A percentile compares a stretch with the other conserved stretches of the same genome.
Conservation (phyloP, 2,329 filamentous ascomycete species). For the Sclerotinia subarctica region DNA sequence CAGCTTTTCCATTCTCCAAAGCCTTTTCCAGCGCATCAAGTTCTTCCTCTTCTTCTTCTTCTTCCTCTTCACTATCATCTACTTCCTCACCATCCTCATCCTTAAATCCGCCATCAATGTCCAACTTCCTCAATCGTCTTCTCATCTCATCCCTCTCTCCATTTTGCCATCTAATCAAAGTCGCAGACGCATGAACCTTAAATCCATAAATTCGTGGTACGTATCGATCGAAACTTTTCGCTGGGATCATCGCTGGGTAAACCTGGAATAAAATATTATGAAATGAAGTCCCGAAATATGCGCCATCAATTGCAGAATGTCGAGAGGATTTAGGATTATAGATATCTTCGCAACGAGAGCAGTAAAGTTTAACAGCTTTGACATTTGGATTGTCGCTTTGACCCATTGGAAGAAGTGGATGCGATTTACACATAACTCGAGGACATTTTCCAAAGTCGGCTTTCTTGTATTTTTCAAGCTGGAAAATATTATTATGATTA, state of each 20-base stretch:
- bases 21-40: conserved; percentile 4
- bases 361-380: conserved; percentile 95
- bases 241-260: conserved; percentile 83
- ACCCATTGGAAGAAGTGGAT: conserved; percentile 92
- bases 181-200: conserved; percentile 85
- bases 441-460: conserved; percentile 97
- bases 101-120: conserved; percentile 77
- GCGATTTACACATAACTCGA: conserved; percentile 88
- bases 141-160: conserved; percentile 78
- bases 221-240: conserved; percentile 83
- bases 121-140: conserved; percentile 64
- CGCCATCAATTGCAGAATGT: conserved; percentile 91
- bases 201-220: conserved; percentile 91
- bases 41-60: conserved; percentile 44
- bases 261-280: conserved; percentile 99
- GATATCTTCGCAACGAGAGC: conserved; percentile 92
- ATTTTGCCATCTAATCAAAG: conserved; percentile 89
- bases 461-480: conserved; percentile 99
- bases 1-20: conserved; percentile 10
- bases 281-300: conserved; percentile 97
- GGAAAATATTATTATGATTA: conserved; percentile 25
- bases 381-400: conserved; percentile 83
- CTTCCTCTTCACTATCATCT: conserved; percentile 52
- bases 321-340: conserved; percentile 98
- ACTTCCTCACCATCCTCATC: conserved; percentile 60